These are phyloP conservation scores for Podosphaera fusca DNA, from an alignment of 2,329 filamentous ascomycete genomes.

Conservation along the genomic window DNA sequence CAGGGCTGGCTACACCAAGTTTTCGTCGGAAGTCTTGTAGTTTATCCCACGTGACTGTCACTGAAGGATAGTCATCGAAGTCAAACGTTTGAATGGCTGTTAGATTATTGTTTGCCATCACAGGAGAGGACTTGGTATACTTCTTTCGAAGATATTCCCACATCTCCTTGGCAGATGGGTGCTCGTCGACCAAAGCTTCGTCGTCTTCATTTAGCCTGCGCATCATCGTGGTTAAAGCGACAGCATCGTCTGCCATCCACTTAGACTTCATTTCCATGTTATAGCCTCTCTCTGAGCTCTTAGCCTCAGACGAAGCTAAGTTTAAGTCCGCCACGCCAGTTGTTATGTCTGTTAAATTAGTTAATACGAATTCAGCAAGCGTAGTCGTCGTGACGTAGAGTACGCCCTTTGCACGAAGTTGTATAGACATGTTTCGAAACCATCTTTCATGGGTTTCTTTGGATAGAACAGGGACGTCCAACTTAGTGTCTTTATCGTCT, in stretches of 20 bases:
- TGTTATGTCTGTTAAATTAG: background rate
- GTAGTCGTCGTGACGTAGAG: background rate
- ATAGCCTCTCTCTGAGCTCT: background rate
- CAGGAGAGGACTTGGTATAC: background rate
- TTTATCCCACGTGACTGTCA: background rate
- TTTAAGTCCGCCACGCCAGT: background rate
- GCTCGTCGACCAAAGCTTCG: background rate
- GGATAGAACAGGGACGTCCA: background rate
- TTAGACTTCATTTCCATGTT: background rate
- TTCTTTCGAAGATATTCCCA: background rate
- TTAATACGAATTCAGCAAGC: background rate
- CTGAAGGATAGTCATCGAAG: background rate
- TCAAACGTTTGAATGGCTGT: conserved; percentile 1
- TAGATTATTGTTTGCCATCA: background rate
- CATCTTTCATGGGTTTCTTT: background rate
- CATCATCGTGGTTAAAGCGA: background rate
- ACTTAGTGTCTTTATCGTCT: background rate
- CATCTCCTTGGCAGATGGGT: background rate
- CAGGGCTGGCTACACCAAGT: background rate
- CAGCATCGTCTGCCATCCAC: background rate
- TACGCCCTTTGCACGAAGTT: background rate
- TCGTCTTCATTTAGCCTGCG: background rate
- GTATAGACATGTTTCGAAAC: background rate
- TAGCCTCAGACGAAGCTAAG: background rate
- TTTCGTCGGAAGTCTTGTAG: background rate